Conservation (phyloP, 768 basidiomycete species). For the Trametes coccinea region DNA sequence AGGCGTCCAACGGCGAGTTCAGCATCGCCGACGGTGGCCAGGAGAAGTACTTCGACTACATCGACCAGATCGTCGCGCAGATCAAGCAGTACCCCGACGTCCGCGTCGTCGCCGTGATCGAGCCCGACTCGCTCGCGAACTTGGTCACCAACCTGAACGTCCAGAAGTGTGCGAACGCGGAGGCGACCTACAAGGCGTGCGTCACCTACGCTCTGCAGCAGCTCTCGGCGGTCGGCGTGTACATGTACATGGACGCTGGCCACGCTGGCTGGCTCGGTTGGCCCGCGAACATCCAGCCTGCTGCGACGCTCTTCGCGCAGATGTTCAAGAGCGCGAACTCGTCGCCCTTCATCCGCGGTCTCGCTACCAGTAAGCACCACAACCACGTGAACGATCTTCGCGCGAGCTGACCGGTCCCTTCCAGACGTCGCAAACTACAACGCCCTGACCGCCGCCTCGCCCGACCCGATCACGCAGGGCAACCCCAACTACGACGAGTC, state of each 20-base stretch:
- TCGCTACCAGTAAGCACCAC: conserved; percentile 47
- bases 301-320: conserved; percentile 53
- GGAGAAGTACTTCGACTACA: conserved; percentile 58
- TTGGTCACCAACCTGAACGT: conserved; percentile 68
- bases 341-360: conserved; percentile 58
- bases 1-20: conserved; percentile 68
- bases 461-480: conserved; percentile 62
- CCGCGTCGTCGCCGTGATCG: conserved; percentile 63
- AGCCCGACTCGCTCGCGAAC: conserved; percentile 70
- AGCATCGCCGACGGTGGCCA: conserved; percentile 55
- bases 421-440: conserved; percentile 37
- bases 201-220: conserved; percentile 59
- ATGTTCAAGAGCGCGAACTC: conserved; percentile 53
- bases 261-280: conserved; percentile 70
- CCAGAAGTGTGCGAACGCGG: conserved; percentile 53
- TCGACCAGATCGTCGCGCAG: conserved; percentile 60
- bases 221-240: conserved; percentile 55
- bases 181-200: conserved; percentile 51
- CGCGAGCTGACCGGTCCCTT: neutral
- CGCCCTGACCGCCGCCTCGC: conserved; percentile 43
- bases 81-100: conserved; percentile 53
- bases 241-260: conserved; percentile 63
- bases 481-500: conserved; percentile 63
- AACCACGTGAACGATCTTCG: neutral
- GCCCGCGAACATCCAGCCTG: conserved; percentile 62